These are phyloP conservation scores for Trichophyton mentagrophytes DNA, from an alignment of 2,329 filamentous ascomycete species.

Conservation along the genomic window DNA sequence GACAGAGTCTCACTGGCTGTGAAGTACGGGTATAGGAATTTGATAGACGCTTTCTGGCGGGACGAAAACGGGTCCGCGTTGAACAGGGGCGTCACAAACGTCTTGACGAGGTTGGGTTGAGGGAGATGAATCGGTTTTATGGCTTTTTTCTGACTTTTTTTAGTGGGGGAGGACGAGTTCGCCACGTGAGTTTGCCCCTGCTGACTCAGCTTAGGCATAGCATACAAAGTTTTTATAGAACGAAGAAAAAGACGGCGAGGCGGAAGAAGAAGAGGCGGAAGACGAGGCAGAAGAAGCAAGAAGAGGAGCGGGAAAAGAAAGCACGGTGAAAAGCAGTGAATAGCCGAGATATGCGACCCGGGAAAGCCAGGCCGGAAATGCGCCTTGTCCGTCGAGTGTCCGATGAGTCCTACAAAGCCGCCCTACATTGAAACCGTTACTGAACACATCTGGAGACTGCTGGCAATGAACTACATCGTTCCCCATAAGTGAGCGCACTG, in stretches of 20 bases:
- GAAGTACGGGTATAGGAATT: background rate
- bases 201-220: background rate
- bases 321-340: background rate
- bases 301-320: background rate
- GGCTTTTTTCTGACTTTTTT: background rate
- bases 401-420: background rate
- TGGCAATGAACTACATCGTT: background rate
- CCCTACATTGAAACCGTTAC: background rate
- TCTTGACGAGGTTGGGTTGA: background rate
- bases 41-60: background rate
- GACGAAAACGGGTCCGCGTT: background rate
- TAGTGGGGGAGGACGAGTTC: background rate
- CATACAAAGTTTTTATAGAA: background rate
- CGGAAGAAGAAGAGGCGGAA: background rate
- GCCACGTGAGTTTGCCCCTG: background rate
- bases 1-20: slow-evolving; percentile 13
- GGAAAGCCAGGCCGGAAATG: background rate
- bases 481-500: background rate
- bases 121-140: background rate
- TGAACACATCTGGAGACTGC: background rate
- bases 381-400: background rate
- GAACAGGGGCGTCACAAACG: background rate
- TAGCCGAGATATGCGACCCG: background rate
- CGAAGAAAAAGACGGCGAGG: background rate
- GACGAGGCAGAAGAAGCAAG: background rate